phyloP scores from a whole-genome alignment of 2,329 filamentous ascomycete species.

The Phyllosticta citriasiana region DNA sequence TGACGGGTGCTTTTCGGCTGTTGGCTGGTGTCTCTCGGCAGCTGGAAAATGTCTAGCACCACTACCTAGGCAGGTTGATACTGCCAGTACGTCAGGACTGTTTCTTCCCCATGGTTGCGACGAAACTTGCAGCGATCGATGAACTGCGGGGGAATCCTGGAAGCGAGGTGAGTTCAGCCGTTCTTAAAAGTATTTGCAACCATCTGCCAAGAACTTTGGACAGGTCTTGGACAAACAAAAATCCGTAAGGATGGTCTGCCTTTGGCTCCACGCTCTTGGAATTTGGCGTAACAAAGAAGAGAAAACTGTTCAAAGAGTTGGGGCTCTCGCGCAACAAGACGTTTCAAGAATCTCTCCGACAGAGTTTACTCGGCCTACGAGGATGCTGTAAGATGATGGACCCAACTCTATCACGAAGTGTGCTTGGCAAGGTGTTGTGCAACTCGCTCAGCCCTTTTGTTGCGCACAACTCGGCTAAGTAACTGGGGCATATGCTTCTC shows the following conservation, averaged over 20 bases:
- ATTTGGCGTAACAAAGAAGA: not conserved
- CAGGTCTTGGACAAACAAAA: not conserved
- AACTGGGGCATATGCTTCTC: no score
- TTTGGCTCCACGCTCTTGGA: not conserved
- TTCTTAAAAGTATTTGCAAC: not conserved
- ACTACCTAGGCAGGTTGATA: not conserved
- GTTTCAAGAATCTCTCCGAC: not conserved
- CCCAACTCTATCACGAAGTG: not conserved
- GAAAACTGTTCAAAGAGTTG: not conserved
- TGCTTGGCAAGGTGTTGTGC: not conserved
- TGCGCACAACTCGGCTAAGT: no score
- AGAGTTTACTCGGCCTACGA: not conserved
- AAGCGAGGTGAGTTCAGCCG: not conserved
- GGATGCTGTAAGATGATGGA: not conserved
- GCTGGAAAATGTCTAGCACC: not conserved
- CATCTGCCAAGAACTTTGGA: not conserved
- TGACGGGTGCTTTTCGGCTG: not conserved
- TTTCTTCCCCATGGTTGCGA: not conserved
- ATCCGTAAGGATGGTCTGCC: not conserved
- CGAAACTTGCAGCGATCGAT: not conserved
- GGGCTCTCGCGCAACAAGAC: not conserved
- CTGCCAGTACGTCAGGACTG: no score
- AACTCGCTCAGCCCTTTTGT: not conserved
- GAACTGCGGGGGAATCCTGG: not conserved
- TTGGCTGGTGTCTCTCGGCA: not conserved